These are phyloP conservation scores for Trypanosoma scelopori DNA, from an alignment of 208 protist species.

Conservation along the genomic window DNA sequence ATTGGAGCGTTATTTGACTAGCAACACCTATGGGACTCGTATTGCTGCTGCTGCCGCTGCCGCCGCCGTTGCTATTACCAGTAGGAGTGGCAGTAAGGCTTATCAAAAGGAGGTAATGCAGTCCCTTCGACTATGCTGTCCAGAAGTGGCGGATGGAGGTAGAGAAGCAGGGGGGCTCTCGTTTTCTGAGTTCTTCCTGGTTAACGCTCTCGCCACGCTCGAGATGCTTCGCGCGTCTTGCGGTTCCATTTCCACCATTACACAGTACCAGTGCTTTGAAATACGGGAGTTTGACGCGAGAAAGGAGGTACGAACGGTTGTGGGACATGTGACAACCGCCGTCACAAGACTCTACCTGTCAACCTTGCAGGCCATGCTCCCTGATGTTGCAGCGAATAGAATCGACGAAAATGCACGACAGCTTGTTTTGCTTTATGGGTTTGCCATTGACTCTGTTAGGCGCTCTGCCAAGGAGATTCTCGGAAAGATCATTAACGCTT, in stretches of 20 bases:
- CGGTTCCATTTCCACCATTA: slow-evolving; percentile 71
- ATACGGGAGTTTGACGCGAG: slow-evolving; percentile 81
- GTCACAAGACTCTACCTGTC: slow-evolving; percentile 54
- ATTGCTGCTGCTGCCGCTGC: too few species aligned
- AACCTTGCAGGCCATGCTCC: slow-evolving; percentile 39
- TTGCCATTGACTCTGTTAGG: slow-evolving; percentile 67
- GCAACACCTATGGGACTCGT: neutral
- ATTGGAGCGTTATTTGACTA: slow-evolving; percentile 49
- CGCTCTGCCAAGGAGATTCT: slow-evolving; percentile 54
- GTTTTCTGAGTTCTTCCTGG: slow-evolving; percentile 65
- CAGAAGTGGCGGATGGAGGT: neutral
- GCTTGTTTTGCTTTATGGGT: slow-evolving; percentile 72
- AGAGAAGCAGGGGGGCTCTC: slow-evolving; percentile 32
- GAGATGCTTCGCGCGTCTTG: slow-evolving; percentile 74
- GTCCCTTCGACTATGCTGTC: slow-evolving; percentile 6
- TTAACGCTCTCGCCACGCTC: slow-evolving; percentile 59
- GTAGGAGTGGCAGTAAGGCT: neutral
- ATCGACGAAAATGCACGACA: slow-evolving; percentile 55
- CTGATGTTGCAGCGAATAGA: slow-evolving; percentile 45
- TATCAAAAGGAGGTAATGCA: slow-evolving; percentile 18
- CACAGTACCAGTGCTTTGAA: slow-evolving; percentile 79
- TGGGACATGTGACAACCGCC: slow-evolving; percentile 35
- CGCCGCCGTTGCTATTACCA: too few species aligned
- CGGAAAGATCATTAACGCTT: slow-evolving; percentile 44
- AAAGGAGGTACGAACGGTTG: slow-evolving; percentile 38